phyloP scores from a whole-genome alignment of 352 stramenopile genomes.

The Globisporangium nodosum region DNA sequence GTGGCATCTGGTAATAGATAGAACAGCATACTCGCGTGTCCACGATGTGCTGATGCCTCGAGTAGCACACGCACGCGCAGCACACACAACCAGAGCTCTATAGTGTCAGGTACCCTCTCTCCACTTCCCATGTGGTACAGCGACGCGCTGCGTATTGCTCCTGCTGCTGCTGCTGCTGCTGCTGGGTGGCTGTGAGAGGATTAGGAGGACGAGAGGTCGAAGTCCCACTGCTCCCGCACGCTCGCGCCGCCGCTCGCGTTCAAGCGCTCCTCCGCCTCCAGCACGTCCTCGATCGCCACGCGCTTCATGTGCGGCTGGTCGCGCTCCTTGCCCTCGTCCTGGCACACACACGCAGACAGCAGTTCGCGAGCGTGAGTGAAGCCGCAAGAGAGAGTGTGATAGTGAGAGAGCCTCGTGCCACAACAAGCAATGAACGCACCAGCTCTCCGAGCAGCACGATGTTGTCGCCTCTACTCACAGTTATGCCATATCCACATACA shows the following conservation, averaged over 20 bases:
- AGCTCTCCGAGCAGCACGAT: conserved; percentile 84
- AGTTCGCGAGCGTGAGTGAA: neutral
- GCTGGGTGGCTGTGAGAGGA: neutral
- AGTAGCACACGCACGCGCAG: neutral
- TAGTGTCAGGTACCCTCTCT: neutral
- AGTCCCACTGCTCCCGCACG: conserved; percentile 82
- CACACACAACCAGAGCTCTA: conserved; percentile 2
- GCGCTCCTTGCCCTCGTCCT: conserved; percentile 81
- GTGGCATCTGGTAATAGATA: conserved; percentile 4
- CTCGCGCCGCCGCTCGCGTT: conserved; percentile 58
- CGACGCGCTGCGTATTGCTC: neutral
- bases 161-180: neutral
- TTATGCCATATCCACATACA: neutral
- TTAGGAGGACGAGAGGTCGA: conserved; percentile 42
- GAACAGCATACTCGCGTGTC: no score
- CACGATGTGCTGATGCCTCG: no score
- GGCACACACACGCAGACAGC: neutral
- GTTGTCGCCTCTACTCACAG: conserved; percentile 62
- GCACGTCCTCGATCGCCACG: conserved; percentile 68
- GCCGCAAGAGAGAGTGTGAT: neutral
- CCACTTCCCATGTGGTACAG: neutral
- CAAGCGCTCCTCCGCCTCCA: conserved; percentile 74
- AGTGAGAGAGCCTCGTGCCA: neutral
- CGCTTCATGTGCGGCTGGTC: conserved; percentile 80
- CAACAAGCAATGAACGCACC: conserved; percentile 24